A percentile compares a stretch with the other conserved stretches of the same genome.
Evolutionary conservation across 2,329 filamentous ascomycete genomes (phyloP).

Genomic region (Trichophyton benhamiae): DNA sequence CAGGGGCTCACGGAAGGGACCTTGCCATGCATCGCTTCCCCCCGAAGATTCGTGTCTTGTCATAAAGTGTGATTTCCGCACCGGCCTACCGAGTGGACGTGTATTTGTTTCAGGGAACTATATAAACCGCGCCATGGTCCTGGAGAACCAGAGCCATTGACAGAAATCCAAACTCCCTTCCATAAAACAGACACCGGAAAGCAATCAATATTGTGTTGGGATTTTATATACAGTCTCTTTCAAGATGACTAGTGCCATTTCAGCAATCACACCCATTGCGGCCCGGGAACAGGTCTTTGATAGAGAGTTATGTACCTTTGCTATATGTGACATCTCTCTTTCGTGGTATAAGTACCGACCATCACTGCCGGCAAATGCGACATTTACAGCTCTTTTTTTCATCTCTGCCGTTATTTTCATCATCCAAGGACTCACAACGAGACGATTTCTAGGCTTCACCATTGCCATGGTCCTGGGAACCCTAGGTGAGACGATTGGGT

Average conservation of each 20-base stretch:
- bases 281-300: neutral
- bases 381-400: constrained; percentile 9
- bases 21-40: neutral
- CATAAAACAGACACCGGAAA: neutral
- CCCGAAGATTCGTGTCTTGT: neutral
- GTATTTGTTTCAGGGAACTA: no score
- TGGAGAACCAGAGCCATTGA: neutral
- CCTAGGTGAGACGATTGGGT: constrained; percentile 47
- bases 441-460: constrained; percentile 11
- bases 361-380: constrained; percentile 9
- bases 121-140: no score
- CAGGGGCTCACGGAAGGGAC: neutral
- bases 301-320: constrained; percentile 11
- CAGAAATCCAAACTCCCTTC: neutral
- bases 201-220: neutral
- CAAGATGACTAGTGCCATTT: neutral
- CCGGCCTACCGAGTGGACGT: neutral
- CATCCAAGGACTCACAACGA: constrained; percentile 8
- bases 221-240: neutral
- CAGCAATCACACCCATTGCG: neutral
- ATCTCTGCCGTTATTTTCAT: constrained; percentile 7
- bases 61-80: neutral
- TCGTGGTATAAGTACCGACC: constrained; percentile 13
- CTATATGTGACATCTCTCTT: constrained; percentile 10
- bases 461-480: constrained; percentile 44